phyloP scores from a whole-genome alignment of 2,329 filamentous ascomycete species.

The Arthrobotrys musiformis region DNA sequence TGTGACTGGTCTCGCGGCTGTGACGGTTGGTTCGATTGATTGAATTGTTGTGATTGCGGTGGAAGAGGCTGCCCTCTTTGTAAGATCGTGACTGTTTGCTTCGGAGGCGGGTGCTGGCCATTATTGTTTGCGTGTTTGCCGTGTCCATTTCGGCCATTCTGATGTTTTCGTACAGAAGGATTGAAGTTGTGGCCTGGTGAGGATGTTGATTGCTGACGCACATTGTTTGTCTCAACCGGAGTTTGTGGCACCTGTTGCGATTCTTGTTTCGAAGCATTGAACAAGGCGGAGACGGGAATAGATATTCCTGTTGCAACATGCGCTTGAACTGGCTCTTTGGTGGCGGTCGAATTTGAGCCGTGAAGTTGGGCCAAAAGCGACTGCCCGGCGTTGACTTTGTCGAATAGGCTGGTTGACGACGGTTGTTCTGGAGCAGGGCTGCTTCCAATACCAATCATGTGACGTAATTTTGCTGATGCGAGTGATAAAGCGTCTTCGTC shows the following conservation, averaged over 20 bases:
- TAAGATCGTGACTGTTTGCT: conserved; percentile 38
- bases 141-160: conserved; percentile 28
- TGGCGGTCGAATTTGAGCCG: not conserved
- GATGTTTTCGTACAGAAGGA: conserved; percentile 36
- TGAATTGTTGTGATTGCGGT: not conserved
- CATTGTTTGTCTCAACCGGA: conserved; percentile 30
- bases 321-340: conserved; percentile 24
- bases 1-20: not conserved
- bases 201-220: not conserved
- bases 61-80: conserved; percentile 50
- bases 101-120: conserved; percentile 25
- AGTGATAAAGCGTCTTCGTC: conserved; percentile 30
- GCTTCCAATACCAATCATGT: conserved; percentile 48
- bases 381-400: conserved; percentile 46
- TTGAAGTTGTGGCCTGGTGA: conserved; percentile 51
- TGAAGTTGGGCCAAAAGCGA: conserved; percentile 54
- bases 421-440: not conserved
- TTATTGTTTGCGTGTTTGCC: conserved; percentile 32
- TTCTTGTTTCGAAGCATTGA: conserved; percentile 43
- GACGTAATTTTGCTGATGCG: conserved; percentile 44
- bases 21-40: not conserved
- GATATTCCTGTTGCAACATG: conserved; percentile 22
- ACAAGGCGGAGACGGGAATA: conserved; percentile 39
- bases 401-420: conserved; percentile 17
- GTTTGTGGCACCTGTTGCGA: conserved; percentile 24